A percentile compares a stretch with the other conserved stretches of the same genome.
Conservation (phyloP, 768 basidiomycete genomes). For the Thelephora aurantiotincta region DNA sequence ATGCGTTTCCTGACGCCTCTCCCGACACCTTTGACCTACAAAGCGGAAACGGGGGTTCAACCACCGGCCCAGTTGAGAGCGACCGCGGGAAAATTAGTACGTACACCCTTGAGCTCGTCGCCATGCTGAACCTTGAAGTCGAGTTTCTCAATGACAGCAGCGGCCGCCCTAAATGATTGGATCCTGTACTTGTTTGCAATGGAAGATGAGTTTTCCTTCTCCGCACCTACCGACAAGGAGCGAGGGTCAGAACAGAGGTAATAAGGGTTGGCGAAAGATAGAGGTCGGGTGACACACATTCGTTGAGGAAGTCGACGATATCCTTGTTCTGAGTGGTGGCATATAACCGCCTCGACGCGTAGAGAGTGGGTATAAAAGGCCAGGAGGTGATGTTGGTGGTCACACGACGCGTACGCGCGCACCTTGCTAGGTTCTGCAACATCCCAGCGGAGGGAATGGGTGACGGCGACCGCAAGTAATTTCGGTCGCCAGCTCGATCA, state of each 20-base stretch:
- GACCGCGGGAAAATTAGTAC: background rate
- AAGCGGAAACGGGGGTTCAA: background rate
- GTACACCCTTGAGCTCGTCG: conserved; percentile 8
- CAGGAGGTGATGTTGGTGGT: no score
- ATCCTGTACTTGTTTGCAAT: conserved; percentile 10
- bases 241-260: background rate
- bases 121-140: conserved; percentile 5
- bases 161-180: conserved; percentile 8
- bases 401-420: no score
- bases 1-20: background rate
- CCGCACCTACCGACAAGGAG: conserved; percentile 2
- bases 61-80: background rate
- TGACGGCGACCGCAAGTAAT: no score
- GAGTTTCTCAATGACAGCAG: conserved; percentile 4
- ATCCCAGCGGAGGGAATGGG: no score
- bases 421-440: no score
- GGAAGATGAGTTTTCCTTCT: conserved; percentile 7
- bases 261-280: background rate
- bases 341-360: no score
- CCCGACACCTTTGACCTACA: background rate
- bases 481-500: no score
- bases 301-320: background rate
- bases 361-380: no score
- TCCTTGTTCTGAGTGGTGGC: background rate
- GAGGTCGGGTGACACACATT: background rate